phyloP scores from a whole-genome alignment of 2,329 filamentous ascomycete species.

The Aspergillus fischeri region DNA sequence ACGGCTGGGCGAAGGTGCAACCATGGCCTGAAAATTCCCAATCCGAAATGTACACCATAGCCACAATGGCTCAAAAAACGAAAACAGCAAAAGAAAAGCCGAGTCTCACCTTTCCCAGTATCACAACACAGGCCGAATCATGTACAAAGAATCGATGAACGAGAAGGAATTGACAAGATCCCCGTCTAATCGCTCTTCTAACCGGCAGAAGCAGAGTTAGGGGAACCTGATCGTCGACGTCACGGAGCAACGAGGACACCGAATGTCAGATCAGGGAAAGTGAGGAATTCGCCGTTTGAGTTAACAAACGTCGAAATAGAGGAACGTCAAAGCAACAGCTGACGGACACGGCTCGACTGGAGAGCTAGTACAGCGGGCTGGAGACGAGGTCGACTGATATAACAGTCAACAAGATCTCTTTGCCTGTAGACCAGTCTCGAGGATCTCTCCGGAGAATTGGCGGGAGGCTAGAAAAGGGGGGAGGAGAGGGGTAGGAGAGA shows the following conservation, averaged over 20 bases:
- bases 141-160: constrained; percentile 22
- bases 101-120: constrained; percentile 20
- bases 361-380: constrained; percentile 30
- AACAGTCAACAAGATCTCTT: constrained; percentile 25
- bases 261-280: constrained; percentile 23
- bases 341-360: constrained; percentile 38
- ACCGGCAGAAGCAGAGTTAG: constrained; percentile 37
- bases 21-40: not conserved
- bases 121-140: constrained; percentile 21
- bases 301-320: constrained; percentile 37
- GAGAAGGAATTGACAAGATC: constrained; percentile 19
- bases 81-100: constrained; percentile 7
- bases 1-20: not conserved
- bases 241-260: constrained; percentile 29
- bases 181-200: constrained; percentile 36
- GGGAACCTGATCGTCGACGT: constrained; percentile 29
- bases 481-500: constrained; percentile 25
- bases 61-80: not conserved
- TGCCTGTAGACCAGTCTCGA: constrained; percentile 33
- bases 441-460: constrained; percentile 37
- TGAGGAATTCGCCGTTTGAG: constrained; percentile 33
- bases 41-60: not conserved
- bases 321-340: constrained; percentile 33
- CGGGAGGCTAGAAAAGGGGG: constrained; percentile 24
- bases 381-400: constrained; percentile 25